phyloP scores from a whole-genome alignment of 306 rosid genomes.

The Vigna radiata region DNA sequence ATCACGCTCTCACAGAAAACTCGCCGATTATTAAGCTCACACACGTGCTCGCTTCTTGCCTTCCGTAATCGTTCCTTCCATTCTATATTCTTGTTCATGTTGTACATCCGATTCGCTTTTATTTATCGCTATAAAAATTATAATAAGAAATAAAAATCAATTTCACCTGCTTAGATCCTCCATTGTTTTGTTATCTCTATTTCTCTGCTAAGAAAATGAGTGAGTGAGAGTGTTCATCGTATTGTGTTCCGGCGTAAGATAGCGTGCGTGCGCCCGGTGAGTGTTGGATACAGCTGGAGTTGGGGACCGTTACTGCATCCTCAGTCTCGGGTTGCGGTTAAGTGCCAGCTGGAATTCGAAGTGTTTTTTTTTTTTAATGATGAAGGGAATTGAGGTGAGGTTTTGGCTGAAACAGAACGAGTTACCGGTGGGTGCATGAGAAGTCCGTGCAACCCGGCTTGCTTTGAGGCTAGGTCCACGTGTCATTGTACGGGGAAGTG shows the following conservation, averaged over 20 bases:
- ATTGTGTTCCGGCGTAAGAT: slow-evolving; percentile 36
- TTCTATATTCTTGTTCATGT: slow-evolving; percentile 47
- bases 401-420: neutral
- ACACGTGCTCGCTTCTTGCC: neutral
- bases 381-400: slow-evolving; percentile 19
- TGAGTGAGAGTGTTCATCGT: neutral
- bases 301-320: slow-evolving; percentile 60
- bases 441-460: neutral
- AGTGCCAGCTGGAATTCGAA: slow-evolving; percentile 62
- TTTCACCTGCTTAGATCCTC: neutral
- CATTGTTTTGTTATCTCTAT: neutral
- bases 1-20: slow-evolving; percentile 70
- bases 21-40: slow-evolving; percentile 72
- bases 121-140: neutral
- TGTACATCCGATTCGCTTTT: slow-evolving; percentile 37
- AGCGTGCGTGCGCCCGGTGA: slow-evolving; percentile 45
- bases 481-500: slow-evolving; percentile 20
- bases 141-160: neutral
- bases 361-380: neutral
- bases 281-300: slow-evolving; percentile 67
- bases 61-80: neutral
- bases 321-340: slow-evolving; percentile 51
- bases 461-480: slow-evolving; percentile 24
- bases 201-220: neutral
- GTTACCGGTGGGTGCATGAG: slow-evolving; percentile 19